A percentile compares a stretch with the other conserved stretches of the same genome.
phyloP scores from a whole-genome alignment of 225 moss, liverwort and hornwort genomes.

The Marchantia paleacea region DNA sequence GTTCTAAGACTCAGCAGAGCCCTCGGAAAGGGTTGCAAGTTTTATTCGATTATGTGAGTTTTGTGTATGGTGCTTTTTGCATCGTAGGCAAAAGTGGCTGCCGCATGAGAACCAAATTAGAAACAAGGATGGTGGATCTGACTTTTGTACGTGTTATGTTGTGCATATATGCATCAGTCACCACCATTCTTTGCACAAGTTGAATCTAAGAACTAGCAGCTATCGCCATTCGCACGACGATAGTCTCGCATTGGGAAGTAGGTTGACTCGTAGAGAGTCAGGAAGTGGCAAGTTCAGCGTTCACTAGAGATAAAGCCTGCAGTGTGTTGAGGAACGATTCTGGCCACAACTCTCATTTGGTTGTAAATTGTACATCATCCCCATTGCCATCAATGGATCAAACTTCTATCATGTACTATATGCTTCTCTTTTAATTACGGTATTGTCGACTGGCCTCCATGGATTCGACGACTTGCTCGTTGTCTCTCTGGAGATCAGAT shows the following conservation, averaged over 20 bases:
- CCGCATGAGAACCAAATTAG: not conserved
- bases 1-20: not conserved
- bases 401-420: no score
- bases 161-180: no score
- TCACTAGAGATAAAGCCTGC: not conserved
- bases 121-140: no score
- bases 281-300: not conserved
- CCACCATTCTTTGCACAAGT: no score
- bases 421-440: no score
- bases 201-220: not conserved
- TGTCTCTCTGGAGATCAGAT: no score
- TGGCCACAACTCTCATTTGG: no score
- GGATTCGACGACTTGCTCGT: no score
- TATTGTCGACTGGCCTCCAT: no score
- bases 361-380: no score
- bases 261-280: not conserved
- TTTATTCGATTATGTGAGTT: not conserved
- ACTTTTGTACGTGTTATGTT: no score
- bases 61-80: not conserved
- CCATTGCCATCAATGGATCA: no score
- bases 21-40: not conserved
- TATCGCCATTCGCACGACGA: not conserved
- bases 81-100: not conserved
- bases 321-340: not conserved
- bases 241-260: not conserved